Base-by-base conservation (phyloP, 2,329 filamentous ascomycete species). In the Fusarium duplospermum region DNA sequence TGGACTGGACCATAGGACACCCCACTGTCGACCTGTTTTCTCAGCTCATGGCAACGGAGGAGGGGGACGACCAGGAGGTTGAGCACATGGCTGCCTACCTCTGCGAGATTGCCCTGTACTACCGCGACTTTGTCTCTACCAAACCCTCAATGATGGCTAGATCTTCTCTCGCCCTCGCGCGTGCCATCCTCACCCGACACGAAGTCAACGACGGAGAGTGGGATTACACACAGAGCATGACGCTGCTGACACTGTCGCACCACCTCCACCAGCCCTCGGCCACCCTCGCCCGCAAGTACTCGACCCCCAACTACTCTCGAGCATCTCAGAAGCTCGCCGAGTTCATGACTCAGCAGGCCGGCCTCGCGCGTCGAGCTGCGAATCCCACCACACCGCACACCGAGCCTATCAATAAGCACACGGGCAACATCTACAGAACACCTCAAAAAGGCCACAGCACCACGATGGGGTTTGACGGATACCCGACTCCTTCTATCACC, bases 61-160 rank as follows among this genome's bases (percentile, higher is more conserved):
- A 93, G 81, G 84, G 85, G 33, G 89, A 93, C 79, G 94, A 98
- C 82, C 89, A 91, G 27, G 95, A 98, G 84, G 93, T 98, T 24
- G 94, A 98, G 86, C 93, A 97, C 84, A 96, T 99, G 93, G 92
- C 95, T 20, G 89, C 93, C 72, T 99, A 98, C 86, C 93, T 99
- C 72, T 93, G 94, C 81, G 96, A 99, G 86, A 96, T 98, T 79
- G 94, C 95, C 54, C 88, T 98, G 45, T 99, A 98, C 85, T 94
- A 98, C 86, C 93, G 96, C 80, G 96, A 98, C 76, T 99, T 99
- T 79, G 95, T 99, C 72, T 96, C 95, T 18, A 95, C 93, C 65
- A 93, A 93, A 80, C 95, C 96, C 22, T 98, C 96, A 0, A 92
- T 95, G 74, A 94, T 99, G 88, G 95, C 96, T 52, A 90, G 94